phyloP scores from a whole-genome alignment of 768 basidiomycete genomes.

The Podaxis mareebaensis region DNA sequence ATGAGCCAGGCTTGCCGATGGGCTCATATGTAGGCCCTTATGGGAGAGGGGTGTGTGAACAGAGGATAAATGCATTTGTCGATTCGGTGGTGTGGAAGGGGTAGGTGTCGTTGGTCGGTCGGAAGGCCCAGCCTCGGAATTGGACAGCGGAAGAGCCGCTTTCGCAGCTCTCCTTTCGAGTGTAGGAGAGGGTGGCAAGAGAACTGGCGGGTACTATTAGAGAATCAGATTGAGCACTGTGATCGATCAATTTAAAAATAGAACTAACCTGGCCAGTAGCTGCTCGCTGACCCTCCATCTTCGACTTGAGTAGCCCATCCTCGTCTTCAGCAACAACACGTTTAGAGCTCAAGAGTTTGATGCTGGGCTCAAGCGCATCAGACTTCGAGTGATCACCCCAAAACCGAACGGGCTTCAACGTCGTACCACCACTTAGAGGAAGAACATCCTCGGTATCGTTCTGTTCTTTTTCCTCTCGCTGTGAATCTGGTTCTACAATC shows the following conservation, averaged over 20 bases:
- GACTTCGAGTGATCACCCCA: constrained; percentile 40
- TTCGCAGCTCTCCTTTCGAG: constrained; percentile 27
- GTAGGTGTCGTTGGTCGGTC: constrained; percentile 30
- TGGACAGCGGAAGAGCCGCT: constrained; percentile 10
- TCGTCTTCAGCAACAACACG: constrained; percentile 30
- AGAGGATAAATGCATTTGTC: constrained; percentile 51
- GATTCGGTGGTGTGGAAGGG: constrained; percentile 39
- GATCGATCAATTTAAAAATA: constrained; percentile 1
- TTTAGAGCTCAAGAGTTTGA: constrained; percentile 36
- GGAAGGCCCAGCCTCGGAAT: constrained; percentile 11
- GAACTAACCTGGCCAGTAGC: constrained; percentile 27
- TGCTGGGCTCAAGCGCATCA: constrained; percentile 38
- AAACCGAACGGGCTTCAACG: constrained; percentile 43
- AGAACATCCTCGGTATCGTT: constrained; percentile 30
- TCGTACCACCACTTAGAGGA: constrained; percentile 33
- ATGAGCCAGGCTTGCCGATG: constrained; percentile 62
- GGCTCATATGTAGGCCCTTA: constrained; percentile 70
- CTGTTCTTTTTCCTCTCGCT: constrained; percentile 19
- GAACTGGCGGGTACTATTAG: constrained; percentile 38
- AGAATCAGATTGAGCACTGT: constrained; percentile 25
- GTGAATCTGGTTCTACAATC: constrained; percentile 15
- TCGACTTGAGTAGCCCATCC: constrained; percentile 27
- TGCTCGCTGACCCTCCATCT: constrained; percentile 28
- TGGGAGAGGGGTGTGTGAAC: constrained; percentile 69
- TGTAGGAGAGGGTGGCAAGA: constrained; percentile 45